Percentiles rank a stretch among this genome's conserved stretches.
phyloP scores from a whole-genome alignment of 257 asterid species.

The Solanum sejunctum region DNA sequence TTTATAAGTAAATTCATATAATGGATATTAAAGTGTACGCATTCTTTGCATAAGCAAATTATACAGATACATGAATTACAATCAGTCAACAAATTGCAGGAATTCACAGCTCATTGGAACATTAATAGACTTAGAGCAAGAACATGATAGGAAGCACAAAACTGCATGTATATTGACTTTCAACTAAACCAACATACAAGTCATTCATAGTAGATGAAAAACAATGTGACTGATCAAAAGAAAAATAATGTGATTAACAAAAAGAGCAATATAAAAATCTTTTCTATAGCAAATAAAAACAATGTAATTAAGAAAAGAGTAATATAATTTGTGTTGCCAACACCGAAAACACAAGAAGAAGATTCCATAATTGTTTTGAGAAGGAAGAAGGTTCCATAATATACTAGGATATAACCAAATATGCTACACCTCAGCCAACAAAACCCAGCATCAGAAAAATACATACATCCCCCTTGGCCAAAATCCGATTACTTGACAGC shows the following conservation, averaged over 20 bases:
- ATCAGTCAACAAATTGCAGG: neutral
- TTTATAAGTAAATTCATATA: neutral
- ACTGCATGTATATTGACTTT: neutral
- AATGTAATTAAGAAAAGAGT: neutral
- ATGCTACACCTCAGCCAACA: neutral
- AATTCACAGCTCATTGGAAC: neutral
- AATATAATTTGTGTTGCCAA: neutral
- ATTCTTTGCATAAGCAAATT: neutral
- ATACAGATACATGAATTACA: neutral
- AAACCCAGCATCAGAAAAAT: neutral
- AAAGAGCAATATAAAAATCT: neutral
- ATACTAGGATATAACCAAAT: neutral
- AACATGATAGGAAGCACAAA: neutral
- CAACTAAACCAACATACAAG: neutral
- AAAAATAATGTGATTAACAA: neutral
- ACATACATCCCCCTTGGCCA: neutral
- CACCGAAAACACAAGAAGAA: neutral
- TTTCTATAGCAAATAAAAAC: neutral
- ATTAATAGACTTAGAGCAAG: neutral
- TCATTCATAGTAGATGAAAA: neutral
- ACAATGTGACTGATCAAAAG: neutral
- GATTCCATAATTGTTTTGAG: neutral
- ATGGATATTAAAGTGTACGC: neutral
- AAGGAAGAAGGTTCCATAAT: neutral
- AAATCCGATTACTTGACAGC: neutral